Evolutionary conservation across 2,329 filamentous ascomycete species (phyloP).

Genomic region (Taxawa tesnikishii): DNA sequence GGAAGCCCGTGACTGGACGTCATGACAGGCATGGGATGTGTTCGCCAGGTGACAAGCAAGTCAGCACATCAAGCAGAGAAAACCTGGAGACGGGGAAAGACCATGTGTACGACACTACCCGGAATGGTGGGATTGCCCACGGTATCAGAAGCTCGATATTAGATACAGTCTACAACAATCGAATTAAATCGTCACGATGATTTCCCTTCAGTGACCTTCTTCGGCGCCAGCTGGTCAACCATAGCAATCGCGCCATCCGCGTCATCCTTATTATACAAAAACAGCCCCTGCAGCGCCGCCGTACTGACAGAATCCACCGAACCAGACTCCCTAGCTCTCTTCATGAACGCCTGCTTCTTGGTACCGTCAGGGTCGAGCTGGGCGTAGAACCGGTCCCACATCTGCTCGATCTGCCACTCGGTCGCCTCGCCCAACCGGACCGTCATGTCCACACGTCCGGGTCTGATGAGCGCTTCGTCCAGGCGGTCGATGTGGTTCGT

Average conservation of each 20-base stretch:
- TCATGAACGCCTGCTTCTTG: conserved; percentile 57
- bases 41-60: no score
- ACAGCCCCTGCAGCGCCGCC: conserved; percentile 84
- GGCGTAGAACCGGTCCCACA: conserved; percentile 94
- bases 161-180: no score
- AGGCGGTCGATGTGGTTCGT: conserved; percentile 88
- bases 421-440: conserved; percentile 81
- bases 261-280: conserved; percentile 88
- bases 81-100: no score
- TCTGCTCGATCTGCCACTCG: conserved; percentile 66
- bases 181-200: no score
- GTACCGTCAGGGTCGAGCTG: conserved; percentile 57
- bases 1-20: no score
- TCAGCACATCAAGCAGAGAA: no score
- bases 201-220: no score
- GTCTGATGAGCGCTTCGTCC: conserved; percentile 78
- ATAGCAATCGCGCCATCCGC: conserved; percentile 66
- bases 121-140: no score
- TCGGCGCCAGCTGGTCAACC: conserved; percentile 17
- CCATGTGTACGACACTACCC: no score
- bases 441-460: conserved; percentile 88
- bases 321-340: conserved; percentile 55
- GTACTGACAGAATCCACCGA: conserved; percentile 67
- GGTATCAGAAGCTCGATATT: no score
- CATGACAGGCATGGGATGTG: no score